These are phyloP conservation scores for Sanghuangporus sanghuang DNA, from an alignment of 1,284 basidiomycete genomes.

Conservation along the genomic window DNA sequence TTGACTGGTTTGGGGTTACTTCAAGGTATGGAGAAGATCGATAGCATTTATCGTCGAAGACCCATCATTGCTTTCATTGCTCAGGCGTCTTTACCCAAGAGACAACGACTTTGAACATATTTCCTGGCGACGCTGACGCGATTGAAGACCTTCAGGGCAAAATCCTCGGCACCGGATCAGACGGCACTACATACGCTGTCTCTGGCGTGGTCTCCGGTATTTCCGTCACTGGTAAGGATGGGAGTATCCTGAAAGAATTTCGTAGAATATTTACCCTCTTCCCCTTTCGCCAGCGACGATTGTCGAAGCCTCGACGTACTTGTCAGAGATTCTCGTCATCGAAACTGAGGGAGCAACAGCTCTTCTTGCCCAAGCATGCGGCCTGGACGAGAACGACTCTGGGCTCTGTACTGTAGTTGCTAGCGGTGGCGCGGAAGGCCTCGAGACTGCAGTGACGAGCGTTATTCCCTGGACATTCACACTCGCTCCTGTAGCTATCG, in stretches of 20 bases:
- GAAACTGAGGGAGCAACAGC: background rate
- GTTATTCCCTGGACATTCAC: background rate
- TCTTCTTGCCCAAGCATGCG: background rate
- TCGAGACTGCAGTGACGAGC: background rate
- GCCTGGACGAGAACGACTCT: background rate
- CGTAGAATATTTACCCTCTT: background rate
- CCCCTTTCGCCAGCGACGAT: background rate
- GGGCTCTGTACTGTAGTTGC: background rate
- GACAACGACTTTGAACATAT: background rate
- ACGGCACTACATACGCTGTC: conserved; percentile 11
- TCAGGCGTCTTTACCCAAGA: background rate
- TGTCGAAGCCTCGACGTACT: conserved; percentile 2
- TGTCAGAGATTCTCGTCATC: background rate
- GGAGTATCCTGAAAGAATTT: too few relatives aligned
- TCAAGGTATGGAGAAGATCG: background rate
- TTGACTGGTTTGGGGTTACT: background rate
- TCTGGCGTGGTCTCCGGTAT: conserved; percentile 2
- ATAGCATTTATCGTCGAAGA: background rate
- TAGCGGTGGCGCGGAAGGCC: background rate
- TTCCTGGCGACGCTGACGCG: background rate
- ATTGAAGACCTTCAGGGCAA: background rate
- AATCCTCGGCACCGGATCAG: conserved; percentile 2
- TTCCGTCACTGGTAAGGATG: background rate
- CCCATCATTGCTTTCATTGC: too few relatives aligned
- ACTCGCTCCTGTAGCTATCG: background rate